Conservation (phyloP, 1,139 yeast species). For the Pichia sp. region DNA sequence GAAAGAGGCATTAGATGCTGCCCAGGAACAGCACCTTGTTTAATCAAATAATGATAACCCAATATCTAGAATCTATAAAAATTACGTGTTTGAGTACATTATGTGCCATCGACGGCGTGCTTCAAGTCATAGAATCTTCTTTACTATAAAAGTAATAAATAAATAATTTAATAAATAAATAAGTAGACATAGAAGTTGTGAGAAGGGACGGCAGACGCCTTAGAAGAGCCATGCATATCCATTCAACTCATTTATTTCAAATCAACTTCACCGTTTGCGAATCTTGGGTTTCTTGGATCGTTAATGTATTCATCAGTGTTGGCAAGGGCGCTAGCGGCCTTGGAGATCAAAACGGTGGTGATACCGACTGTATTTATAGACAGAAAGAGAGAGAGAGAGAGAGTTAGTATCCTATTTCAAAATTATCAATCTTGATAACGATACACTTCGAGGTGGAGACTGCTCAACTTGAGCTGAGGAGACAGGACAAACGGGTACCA, state of each 20-base stretch:
- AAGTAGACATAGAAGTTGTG: constrained; percentile 6
- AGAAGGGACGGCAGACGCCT: not conserved
- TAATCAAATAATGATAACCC: constrained; percentile 7
- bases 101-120: too few relatives aligned
- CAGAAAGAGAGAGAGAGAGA: not conserved
- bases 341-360: constrained; percentile 53
- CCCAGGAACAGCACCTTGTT: constrained; percentile 37
- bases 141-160: constrained; percentile 3
- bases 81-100: not conserved
- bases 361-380: constrained; percentile 36
- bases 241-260: constrained; percentile 25
- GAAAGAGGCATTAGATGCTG: constrained; percentile 55
- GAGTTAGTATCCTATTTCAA: not conserved
- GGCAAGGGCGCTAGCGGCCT: constrained; percentile 53
- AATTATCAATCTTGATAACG: not conserved
- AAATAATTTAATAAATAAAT: constrained; percentile 8
- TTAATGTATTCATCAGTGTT: constrained; percentile 61
- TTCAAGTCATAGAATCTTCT: constrained; percentile 15
- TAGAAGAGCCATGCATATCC: not conserved
- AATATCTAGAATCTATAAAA: not conserved
- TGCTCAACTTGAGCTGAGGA: too few relatives aligned
- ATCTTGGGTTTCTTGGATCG: constrained; percentile 79
- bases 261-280: constrained; percentile 49
- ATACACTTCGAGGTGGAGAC: too few relatives aligned
- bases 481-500: not conserved